phyloP scores from a whole-genome alignment of 225 moss, liverwort and hornwort genomes.

The Climacium dendroides region DNA sequence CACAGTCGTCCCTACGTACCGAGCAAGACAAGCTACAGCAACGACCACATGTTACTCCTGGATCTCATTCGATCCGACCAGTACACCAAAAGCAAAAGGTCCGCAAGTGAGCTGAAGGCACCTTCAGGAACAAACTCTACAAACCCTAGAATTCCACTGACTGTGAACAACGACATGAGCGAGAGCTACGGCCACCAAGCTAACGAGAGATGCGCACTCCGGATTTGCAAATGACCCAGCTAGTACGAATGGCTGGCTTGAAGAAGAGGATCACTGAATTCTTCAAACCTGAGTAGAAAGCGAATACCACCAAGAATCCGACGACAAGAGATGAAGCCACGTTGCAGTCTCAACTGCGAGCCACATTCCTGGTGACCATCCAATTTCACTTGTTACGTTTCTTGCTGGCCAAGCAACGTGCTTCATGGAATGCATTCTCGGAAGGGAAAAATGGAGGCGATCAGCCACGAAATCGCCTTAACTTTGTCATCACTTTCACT shows the following conservation, averaged over 20 bases:
- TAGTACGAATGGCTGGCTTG: background rate
- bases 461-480: too few species aligned
- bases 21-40: background rate
- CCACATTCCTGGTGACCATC: too few species aligned
- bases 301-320: background rate
- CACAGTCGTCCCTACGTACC: background rate
- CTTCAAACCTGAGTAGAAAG: background rate
- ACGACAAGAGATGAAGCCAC: background rate
- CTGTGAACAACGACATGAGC: background rate
- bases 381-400: background rate
- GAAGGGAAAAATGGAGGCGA: background rate
- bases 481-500: too few species aligned
- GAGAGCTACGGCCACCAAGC: background rate
- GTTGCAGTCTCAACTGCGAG: background rate
- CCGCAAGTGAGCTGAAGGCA: background rate
- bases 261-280: background rate
- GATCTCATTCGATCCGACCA: background rate
- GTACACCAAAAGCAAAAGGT: background rate
- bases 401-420: background rate
- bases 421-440: background rate
- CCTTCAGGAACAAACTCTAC: background rate
- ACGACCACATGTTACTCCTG: background rate
- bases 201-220: background rate
- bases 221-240: background rate
- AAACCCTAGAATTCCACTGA: background rate